A percentile compares a stretch with the other conserved stretches of the same genome.
Evolutionary conservation across 2,329 filamentous ascomycete species (phyloP).

Genomic region (Aureobasidium namibiae): DNA sequence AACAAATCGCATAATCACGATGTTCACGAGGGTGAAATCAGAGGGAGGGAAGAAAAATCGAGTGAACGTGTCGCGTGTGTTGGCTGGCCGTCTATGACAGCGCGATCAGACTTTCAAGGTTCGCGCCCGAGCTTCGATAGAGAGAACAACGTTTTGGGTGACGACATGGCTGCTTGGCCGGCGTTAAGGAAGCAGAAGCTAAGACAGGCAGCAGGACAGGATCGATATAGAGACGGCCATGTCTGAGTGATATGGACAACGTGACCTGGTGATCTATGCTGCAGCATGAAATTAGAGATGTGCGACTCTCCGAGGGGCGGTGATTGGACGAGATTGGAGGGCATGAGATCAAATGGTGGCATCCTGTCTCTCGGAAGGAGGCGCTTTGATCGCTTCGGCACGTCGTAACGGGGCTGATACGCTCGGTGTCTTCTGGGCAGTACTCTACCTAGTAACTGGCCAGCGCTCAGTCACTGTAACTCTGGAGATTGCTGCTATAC

Average conservation of each 20-base stretch:
- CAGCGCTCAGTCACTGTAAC: not conserved
- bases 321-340: not conserved
- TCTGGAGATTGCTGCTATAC: not conserved
- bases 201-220: not conserved
- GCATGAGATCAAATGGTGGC: not conserved
- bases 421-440: not conserved
- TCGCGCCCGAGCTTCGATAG: constrained; percentile 3
- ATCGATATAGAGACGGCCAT: not conserved
- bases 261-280: not conserved
- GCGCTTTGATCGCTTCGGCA: not conserved
- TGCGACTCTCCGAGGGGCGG: not conserved
- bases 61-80: not conserved
- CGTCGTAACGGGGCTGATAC: not conserved
- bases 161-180: not conserved
- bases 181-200: not conserved
- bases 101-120: constrained; percentile 7
- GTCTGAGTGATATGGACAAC: not conserved
- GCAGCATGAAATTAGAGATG: not conserved
- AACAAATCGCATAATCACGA: constrained; percentile 12
- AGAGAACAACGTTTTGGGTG: not conserved
- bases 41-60: not conserved
- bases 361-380: not conserved
- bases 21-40: not conserved
- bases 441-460: no score
- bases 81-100: constrained; percentile 5